Base-by-base conservation (phyloP, 768 basidiomycete species). In the Boletales sp. region DNA sequence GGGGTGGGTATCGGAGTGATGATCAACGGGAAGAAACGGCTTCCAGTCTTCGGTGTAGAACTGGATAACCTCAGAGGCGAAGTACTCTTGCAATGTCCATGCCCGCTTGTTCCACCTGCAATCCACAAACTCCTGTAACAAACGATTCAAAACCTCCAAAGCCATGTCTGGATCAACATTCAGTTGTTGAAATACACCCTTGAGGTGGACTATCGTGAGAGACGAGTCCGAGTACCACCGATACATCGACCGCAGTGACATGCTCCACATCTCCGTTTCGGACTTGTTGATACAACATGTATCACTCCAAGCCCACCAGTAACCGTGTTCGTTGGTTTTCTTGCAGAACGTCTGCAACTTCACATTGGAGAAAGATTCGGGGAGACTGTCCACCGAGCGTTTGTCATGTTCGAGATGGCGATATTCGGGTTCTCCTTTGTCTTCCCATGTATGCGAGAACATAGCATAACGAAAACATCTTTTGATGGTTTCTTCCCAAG, bases 251-350 rank as follows among this genome's bases (percentile, higher is more conserved):
- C 41, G 40, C 30, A 66, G 47, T 3, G 64, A 57, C 40, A 48
- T 21, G 21, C 46, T 40, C 38, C 58, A 38, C 19, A 54, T 57
- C 0, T 52, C 47, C n/a, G 17, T 50, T 19, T 51, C 57, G 34
- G 24, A 38, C 38, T 63, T 63, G 48, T 65, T 58, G 21, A 65
- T 63, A 27, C 63, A 65, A n/a, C 55, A 59, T 0, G 63, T 63
- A 18, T 64, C 63, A 1, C 50, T 50, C 63, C 56, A 65, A 40
- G 53, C 65, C 60, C 60, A 61, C n/a, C 7, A 5, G 29, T 49
- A 61, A 8, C 53, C 60, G 7, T 49, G 39, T 0, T 55, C 42
- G 13, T 1, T 34, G 6, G 51, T 37, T 10, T n/a, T 49, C 30
- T 11, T 15, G 46, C 60, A 61, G 18, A 61, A 61, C 4, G 11